These are phyloP conservation scores for Beta lomatogona DNA, from an alignment of 179 eudicot genomes.

Conservation along the genomic window DNA sequence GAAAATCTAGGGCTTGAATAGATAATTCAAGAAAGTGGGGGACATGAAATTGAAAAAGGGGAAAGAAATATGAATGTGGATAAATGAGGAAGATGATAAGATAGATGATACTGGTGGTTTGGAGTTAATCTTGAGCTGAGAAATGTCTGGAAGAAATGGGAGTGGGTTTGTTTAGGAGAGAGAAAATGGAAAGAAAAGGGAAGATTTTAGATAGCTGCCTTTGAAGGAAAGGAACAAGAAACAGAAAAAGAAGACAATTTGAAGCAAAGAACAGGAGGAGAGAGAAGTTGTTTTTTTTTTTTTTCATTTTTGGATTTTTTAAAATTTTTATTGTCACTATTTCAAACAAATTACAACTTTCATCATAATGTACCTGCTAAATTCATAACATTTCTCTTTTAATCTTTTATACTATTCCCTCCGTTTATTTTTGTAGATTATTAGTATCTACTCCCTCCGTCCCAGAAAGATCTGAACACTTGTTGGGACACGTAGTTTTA, in stretches of 20 bases:
- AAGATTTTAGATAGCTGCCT: background rate
- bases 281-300: no score
- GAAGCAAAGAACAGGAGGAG: background rate
- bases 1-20: background rate
- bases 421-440: no score
- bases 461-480: no score
- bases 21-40: background rate
- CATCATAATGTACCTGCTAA: no score
- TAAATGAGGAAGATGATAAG: background rate
- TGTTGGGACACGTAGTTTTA: no score
- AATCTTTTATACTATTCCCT: no score
- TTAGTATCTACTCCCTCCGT: no score
- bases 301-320: no score
- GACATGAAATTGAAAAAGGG: background rate
- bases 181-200: background rate
- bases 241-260: background rate
- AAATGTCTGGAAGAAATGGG: background rate
- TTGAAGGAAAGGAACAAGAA: slow-evolving; percentile 16
- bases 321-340: no score
- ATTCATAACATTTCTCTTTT: no score
- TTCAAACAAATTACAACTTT: no score
- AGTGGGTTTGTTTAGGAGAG: slow-evolving; percentile 4
- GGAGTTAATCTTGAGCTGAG: background rate
- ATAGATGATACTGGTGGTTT: background rate
- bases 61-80: background rate